Evolutionary conservation across 768 basidiomycete species (phyloP), one percentile per base, ranked within the genome.

Genomic region (Rhizopogon vinicolor): DNA sequence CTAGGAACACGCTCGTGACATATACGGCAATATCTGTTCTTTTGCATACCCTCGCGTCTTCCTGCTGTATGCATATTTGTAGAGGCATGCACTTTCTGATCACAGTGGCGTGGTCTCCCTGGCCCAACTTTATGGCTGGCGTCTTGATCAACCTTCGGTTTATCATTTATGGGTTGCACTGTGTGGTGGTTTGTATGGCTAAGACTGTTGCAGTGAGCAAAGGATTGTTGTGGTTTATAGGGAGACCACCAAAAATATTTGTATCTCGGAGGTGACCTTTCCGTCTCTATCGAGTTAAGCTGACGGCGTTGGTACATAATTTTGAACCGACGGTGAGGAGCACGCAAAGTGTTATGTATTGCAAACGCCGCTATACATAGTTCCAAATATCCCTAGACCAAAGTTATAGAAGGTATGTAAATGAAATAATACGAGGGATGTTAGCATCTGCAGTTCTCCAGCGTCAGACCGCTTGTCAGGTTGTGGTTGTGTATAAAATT

Each of bases 1-100:
- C 28, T 49, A 85, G 79, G 57, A 42, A 5, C 75, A 78, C 25
- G 78, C 87, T 0, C 67, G 63, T 7, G 87, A 87, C 62, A 58
- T 89, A 35, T 85, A 82, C 58, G 74, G 72, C 22, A 76, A 9
- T 86, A 85, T 65, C 73, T 86, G 54, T 89, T 87, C 72, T 90
- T 90, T 66, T 75, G 83, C 31, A 74, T 90, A 13, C 81, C 84
- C 1, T 75, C 87, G 5, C 79, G 86, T 19, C 70, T 87, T 14
- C 88, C 87, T 0, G 77, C 80, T 0, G 58, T 88, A 7, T 83
- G 83, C 64, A 80, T 84, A 73, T 75, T 86, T 53, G 55, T 75
- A 31, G 81, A 84, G 10, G 74, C 81, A 0, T 43, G 79, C n/a
- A 72, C 83, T 1, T 88, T 69, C 67, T 89, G 28, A 72, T 78